A percentile compares a stretch with the other conserved stretches of the same genome.
phyloP scores from a whole-genome alignment of 129 eudicot species.

The Flaveria robusta region DNA sequence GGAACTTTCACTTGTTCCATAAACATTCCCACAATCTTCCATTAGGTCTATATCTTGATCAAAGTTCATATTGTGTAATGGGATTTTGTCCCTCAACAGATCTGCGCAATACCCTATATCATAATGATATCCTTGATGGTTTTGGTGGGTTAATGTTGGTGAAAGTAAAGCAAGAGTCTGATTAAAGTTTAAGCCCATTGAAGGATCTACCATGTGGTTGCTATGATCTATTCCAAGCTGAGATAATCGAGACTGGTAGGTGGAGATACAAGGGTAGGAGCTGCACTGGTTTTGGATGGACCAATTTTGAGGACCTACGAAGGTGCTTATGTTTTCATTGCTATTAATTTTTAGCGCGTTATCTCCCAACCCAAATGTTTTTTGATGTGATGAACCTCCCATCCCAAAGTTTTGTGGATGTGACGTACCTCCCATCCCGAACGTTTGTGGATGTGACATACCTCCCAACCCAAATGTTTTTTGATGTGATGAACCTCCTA shows the following conservation, averaged over 20 bases:
- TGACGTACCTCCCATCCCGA: too few relatives aligned
- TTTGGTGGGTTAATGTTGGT: constrained; percentile 14
- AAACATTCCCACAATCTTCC: too few relatives aligned
- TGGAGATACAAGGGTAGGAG: neutral
- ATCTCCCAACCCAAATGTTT: neutral
- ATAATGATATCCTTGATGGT: constrained; percentile 8
- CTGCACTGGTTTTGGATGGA: neutral
- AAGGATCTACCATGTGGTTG: constrained; percentile 1
- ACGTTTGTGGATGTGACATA: too few relatives aligned
- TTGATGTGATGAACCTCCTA: too few relatives aligned
- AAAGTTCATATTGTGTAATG: neutral
- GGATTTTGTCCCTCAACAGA: constrained; percentile 21
- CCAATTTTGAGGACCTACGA: neutral
- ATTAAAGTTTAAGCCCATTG: neutral
- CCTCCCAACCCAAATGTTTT: too few relatives aligned
- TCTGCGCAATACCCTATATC: constrained; percentile 13
- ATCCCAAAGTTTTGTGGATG: too few relatives aligned
- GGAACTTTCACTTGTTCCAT: too few relatives aligned
- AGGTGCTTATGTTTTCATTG: constrained; percentile 4
- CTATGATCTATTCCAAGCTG: neutral
- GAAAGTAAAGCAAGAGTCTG: neutral
- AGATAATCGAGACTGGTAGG: neutral
- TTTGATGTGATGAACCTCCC: too few relatives aligned
- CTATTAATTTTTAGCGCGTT: neutral
- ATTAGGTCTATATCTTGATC: neutral